Percentiles rank a stretch among this genome's conserved stretches.
Evolutionary conservation across 75 land plant genomes (phyloP).

Genomic region (Cupressus sempervirens): DNA sequence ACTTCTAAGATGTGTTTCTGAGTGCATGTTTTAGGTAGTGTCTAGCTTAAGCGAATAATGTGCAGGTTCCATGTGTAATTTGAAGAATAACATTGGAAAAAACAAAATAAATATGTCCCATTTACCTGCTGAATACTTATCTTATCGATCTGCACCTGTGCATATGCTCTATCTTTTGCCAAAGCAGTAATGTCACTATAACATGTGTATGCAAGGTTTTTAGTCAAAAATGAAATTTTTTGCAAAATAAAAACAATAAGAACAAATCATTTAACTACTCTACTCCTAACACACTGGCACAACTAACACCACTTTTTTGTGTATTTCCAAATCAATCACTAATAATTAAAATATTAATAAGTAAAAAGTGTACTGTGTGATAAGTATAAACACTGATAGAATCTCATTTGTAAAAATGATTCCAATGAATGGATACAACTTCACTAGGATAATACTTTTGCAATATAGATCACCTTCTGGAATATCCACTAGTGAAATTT

Average conservation of each 20-base stretch:
- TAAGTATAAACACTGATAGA: not conserved
- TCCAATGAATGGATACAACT: too few relatives aligned
- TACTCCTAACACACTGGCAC: not conserved
- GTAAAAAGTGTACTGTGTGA: not conserved
- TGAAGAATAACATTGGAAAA: too few relatives aligned
- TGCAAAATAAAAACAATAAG: not conserved
- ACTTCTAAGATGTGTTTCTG: not conserved
- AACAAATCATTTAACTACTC: not conserved
- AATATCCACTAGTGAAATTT: slow-evolving; percentile 70
- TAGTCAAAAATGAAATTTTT: not conserved
- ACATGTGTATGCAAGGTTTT: not conserved
- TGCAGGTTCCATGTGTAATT: not conserved
- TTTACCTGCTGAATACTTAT: slow-evolving; percentile 77
- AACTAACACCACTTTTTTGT: not conserved
- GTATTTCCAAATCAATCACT: not conserved
- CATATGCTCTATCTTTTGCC: slow-evolving; percentile 82
- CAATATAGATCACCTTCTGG: slow-evolving; percentile 59
- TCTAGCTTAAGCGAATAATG: not conserved
- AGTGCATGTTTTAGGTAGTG: not conserved
- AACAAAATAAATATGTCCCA: not conserved
- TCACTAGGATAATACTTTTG: not conserved
- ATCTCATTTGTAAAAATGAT: not conserved
- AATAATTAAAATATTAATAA: not conserved
- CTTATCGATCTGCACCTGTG: slow-evolving; percentile 73
- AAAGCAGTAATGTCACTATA: slow-evolving; percentile 93